Percentiles rank a stretch among this genome's conserved stretches.
phyloP scores from a whole-genome alignment of 371 early-diverging fungal genomes.

The Chytridium lagenaria region DNA sequence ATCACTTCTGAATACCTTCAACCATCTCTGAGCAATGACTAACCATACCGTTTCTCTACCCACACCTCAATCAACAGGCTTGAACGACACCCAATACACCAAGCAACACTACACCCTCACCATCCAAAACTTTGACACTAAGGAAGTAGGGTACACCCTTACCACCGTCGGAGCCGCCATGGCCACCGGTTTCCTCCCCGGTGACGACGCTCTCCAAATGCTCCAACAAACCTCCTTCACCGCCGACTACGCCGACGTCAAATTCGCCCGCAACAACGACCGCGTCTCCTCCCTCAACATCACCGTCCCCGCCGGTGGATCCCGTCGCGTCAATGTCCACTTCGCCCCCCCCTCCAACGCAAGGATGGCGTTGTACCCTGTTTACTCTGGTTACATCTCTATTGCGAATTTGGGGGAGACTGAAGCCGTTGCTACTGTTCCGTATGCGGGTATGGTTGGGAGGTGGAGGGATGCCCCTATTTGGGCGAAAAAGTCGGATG shows the following conservation, averaged over 20 bases:
- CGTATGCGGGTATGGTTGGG: too few species aligned
- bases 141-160: slow-evolving; percentile 59
- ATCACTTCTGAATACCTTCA: too few species aligned
- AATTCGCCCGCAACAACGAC: slow-evolving; percentile 14
- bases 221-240: slow-evolving; percentile 8
- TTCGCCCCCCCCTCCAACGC: slow-evolving; percentile 23
- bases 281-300: slow-evolving; percentile 14
- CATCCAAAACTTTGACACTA: slow-evolving; percentile 65
- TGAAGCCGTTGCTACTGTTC: neutral
- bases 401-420: neutral
- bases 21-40: too few species aligned
- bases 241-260: slow-evolving; percentile 29
- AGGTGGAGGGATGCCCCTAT: slow-evolving; percentile 19
- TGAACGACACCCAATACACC: slow-evolving; percentile 60
- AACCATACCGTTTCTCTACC: too few species aligned
- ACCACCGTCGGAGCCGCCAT: slow-evolving; percentile 43
- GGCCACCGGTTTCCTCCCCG: slow-evolving; percentile 11
- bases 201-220: slow-evolving; percentile 24
- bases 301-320: slow-evolving; percentile 28
- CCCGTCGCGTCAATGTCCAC: slow-evolving; percentile 20
- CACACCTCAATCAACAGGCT: too few species aligned
- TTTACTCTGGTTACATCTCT: slow-evolving; percentile 37
- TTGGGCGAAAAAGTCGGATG: neutral
- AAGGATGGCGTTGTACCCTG: slow-evolving; percentile 16
- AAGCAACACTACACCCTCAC: slow-evolving; percentile 51